These are phyloP conservation scores for Suhomyces canberraensis DNA, from an alignment of 805 yeast species.

Conservation along the genomic window DNA sequence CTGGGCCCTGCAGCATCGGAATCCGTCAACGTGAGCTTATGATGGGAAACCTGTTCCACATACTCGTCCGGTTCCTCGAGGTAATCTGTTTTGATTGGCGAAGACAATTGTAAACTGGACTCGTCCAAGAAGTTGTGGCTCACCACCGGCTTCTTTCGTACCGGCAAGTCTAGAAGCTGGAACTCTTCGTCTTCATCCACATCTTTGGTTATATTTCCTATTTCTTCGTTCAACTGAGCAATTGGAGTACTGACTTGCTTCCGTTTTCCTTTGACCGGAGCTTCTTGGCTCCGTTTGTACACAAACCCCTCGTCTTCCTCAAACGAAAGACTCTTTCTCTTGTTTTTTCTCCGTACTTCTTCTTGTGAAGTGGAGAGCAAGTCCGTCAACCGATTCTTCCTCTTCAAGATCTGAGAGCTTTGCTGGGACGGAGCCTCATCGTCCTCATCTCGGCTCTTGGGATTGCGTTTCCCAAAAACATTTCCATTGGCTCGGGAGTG, in stretches of 20 bases:
- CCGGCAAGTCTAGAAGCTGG: slow-evolving; percentile 5
- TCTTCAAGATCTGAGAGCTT: slow-evolving; percentile 12
- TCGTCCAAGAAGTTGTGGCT: slow-evolving; percentile 15
- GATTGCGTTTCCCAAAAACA: neutral
- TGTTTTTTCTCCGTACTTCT: neutral
- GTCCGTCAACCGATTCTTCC: slow-evolving; percentile 20
- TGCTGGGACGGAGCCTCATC: slow-evolving; percentile 1
- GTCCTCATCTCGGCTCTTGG: neutral
- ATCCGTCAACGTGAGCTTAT: slow-evolving; percentile 19
- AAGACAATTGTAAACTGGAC: slow-evolving; percentile 8
- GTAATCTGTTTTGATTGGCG: slow-evolving; percentile 7
- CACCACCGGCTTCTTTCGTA: slow-evolving; percentile 2
- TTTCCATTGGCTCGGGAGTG: neutral
- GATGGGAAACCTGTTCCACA: slow-evolving; percentile 30
- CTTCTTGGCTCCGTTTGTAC: slow-evolving; percentile 24
- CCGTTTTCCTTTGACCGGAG: slow-evolving; percentile 2
- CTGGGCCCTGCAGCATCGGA: slow-evolving; percentile 11
- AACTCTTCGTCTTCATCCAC: slow-evolving; percentile 11
- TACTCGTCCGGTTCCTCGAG: slow-evolving; percentile 18
- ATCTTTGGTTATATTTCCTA: slow-evolving; percentile 13
- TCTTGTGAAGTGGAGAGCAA: slow-evolving; percentile 8
- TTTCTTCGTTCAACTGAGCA: slow-evolving; percentile 18
- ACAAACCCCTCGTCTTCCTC: slow-evolving; percentile 35
- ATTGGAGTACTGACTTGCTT: slow-evolving; percentile 24
- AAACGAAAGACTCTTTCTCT: slow-evolving; percentile 5